Evolutionary conservation across 352 stramenopile genomes (phyloP), one percentile per base, ranked within the genome.

Genomic region (Phytophthora multivora): DNA sequence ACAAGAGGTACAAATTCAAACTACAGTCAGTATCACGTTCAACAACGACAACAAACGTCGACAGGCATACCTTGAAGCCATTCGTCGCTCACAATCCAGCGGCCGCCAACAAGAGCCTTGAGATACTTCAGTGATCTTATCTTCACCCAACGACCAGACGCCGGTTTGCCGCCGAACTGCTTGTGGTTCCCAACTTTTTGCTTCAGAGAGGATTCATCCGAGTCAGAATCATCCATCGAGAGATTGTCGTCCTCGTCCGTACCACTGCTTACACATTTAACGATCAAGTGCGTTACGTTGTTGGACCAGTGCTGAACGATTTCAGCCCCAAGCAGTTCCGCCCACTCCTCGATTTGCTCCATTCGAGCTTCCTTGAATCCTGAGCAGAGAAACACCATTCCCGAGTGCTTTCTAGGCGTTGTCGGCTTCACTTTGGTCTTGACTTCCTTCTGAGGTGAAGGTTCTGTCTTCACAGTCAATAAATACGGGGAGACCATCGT

Each of bases 41-140:
- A 47, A n/a, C 40, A 19, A 43, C 28, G 9, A 12, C 28, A 43
- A 2, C 7, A 25, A 30, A 10, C 3, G 51, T 23, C 13, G 26
- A 15, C 31, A 48, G 42, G 43, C 23, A 36, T 56, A 89, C 83
- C 83, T 78, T 81, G 63, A 19, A 96, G 69, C 87, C 87, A 96
- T 15, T 88, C 74, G 30, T 92, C 78, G 43, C 83, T 93, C 28
- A 96, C 83, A 63, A 96, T 90, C 87, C 87, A 96, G 23, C 85
- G 80, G 8, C 87, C 87, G 12, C 69, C 80, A 28, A 86, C 75
- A 7, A 96, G 74, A 46, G 81, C 87, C 51, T 94, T 94, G 19
- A 96, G 72, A 28, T 94, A 96, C 56, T 96, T 96, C 36, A 96
- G 71, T 23, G 87, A 94, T 13, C 87, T 78, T 40, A 90, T 91